Base-by-base conservation (phyloP, 2,329 filamentous ascomycete genomes). In the Colletotrichum theobromicola region DNA sequence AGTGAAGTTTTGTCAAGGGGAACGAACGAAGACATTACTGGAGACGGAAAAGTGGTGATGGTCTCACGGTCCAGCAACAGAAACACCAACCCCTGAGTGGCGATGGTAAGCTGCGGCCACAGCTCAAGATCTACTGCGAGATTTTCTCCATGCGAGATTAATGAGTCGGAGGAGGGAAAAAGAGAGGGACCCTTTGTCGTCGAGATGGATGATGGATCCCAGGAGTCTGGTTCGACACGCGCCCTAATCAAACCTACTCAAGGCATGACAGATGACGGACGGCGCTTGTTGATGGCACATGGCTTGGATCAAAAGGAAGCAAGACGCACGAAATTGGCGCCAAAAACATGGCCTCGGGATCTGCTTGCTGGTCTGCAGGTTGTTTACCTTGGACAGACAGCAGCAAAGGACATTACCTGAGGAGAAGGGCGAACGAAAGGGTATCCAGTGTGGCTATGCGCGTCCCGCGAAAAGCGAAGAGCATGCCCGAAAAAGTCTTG, bases 401-500 rank as follows among this genome's bases (percentile, higher is more conserved):
- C 37, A 9, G 9, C 10, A 10, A 5, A 42, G 1, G n/a, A 42
- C 1, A 18, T n/a, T 42, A 16, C 16, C 24, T 6, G 16, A 21
- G 7, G 9, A 57, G 26, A 15, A 7, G 26, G 21, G 26, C 26
- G 15, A 18, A 6, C 9, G 4, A 15, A 57, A 57, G 5, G 26
- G 53, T 28, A 28, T 26, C 15, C 26, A 28, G 55, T 18, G 55
- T 58, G 24, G 28, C 24, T 26, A 30, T 46, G 55, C 26, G 24
- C 55, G 26, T 58, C 26, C 55, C 55, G 24, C 26, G 53, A 30
- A 30, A 21, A 21, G 10, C 26, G 53, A 30, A 30, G 16, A 21
- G 10, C 28, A 30, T 32, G 55, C 26, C 16, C 18, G 16, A 28
- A 53, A 42, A 63, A 62, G 34, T n/a, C 62, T 74, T 72, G 72